Conservation (phyloP, 306 rosid genomes). For the Fragaria nilgerrensis region DNA sequence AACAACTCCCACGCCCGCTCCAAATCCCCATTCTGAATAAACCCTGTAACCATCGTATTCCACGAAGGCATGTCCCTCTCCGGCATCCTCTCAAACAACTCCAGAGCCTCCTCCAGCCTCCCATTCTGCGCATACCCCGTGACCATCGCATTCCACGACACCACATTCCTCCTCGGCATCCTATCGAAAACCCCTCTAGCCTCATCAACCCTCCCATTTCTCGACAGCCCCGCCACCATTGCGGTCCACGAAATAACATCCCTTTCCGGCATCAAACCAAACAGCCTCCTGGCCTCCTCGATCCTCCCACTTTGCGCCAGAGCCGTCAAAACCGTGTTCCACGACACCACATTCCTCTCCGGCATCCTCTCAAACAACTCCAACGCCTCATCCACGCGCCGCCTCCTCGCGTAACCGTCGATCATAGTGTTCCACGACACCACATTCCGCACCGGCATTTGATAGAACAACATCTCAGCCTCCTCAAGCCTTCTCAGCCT, state of each 20-base stretch:
- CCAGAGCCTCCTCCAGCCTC: slow-evolving; percentile 39
- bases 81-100: slow-evolving; percentile 46
- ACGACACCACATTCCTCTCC: slow-evolving; percentile 47
- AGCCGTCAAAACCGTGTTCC: slow-evolving; percentile 44
- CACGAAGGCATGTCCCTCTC: slow-evolving; percentile 51
- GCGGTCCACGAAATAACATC: slow-evolving; percentile 54
- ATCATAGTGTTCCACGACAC: slow-evolving; percentile 58
- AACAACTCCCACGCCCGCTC: slow-evolving; percentile 34
- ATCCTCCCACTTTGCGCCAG: slow-evolving; percentile 31
- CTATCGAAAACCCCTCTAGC: slow-evolving; percentile 39
- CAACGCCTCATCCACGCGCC: slow-evolving; percentile 32
- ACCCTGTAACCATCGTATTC: slow-evolving; percentile 47
- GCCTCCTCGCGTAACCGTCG: slow-evolving; percentile 38
- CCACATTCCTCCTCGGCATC: slow-evolving; percentile 43
- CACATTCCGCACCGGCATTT: slow-evolving; percentile 50
- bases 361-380: slow-evolving; percentile 43
- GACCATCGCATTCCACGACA: slow-evolving; percentile 52
- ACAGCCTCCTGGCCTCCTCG: slow-evolving; percentile 36
- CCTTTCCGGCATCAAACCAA: slow-evolving; percentile 39
- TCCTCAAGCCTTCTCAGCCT: slow-evolving; percentile 33
- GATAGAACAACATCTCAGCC: slow-evolving; percentile 38
- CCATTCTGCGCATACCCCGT: slow-evolving; percentile 40
- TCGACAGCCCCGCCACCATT: slow-evolving; percentile 38
- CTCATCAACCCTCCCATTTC: slow-evolving; percentile 46
- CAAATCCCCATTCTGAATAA: slow-evolving; percentile 41